phyloP scores from a whole-genome alignment of 75 land plant species.

The Sequoiadendron giganteum region DNA sequence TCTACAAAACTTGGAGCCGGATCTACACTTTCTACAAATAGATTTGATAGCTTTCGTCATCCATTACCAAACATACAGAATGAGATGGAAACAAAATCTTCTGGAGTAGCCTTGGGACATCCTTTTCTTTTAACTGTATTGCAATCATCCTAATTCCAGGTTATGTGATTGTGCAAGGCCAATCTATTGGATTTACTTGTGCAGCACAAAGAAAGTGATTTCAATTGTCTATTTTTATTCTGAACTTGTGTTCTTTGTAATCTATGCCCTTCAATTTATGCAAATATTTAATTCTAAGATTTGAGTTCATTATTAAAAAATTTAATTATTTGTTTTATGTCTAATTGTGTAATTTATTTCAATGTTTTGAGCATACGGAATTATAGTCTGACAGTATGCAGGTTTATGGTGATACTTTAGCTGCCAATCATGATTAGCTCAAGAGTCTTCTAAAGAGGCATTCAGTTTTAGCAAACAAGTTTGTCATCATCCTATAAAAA shows the following conservation, averaged over 20 bases:
- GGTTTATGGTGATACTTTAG: not conserved
- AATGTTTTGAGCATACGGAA: not conserved
- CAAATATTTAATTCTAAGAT: not conserved
- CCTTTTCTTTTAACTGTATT: constrained; percentile 72
- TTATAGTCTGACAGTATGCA: not conserved
- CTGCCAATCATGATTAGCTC: not conserved
- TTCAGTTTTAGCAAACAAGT: not conserved
- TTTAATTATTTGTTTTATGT: not conserved
- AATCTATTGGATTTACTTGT: not conserved
- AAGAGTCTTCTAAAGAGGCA: not conserved
- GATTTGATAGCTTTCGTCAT: not conserved
- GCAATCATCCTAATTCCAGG: constrained; percentile 19
- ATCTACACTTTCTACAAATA: constrained; percentile 10
- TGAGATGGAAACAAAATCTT: constrained; percentile 18
- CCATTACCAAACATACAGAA: constrained; percentile 17
- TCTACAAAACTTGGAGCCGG: not conserved
- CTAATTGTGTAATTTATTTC: not conserved
- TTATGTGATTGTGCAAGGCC: not conserved
- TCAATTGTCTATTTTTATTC: not conserved
- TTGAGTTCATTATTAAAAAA: not conserved
- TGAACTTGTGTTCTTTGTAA: not conserved
- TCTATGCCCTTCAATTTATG: not conserved
- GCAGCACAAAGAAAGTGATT: not conserved
- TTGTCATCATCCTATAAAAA: too few species aligned
- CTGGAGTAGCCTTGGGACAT: constrained; percentile 68